Evolutionary conservation across 192 early-diverging fungal species (phyloP).

Genomic region (Cladochytrium replicatum): DNA sequence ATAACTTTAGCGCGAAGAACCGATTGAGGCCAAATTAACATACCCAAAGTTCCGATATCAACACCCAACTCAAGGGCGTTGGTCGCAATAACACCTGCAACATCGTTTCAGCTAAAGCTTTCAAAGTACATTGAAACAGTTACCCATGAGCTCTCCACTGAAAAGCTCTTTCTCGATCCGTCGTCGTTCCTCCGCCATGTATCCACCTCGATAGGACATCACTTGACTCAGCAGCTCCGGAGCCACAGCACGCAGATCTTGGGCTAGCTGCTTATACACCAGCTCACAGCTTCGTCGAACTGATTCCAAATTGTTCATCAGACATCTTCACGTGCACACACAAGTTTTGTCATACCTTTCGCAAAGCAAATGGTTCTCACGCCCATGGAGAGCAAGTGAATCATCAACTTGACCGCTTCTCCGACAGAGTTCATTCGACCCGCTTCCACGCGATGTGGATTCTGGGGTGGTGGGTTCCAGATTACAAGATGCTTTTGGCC

Average conservation of each 20-base stretch:
- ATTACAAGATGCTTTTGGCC: slow-evolving; percentile 22
- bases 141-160: slow-evolving; percentile 42
- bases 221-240: slow-evolving; percentile 18
- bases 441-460: slow-evolving; percentile 31
- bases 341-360: slow-evolving; percentile 8
- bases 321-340: too few species aligned
- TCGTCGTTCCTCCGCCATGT: slow-evolving; percentile 53
- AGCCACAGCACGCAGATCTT: slow-evolving; percentile 17
- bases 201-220: slow-evolving; percentile 71
- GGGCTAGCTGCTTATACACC: slow-evolving; percentile 17
- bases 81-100: slow-evolving; percentile 51
- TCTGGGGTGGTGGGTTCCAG: background rate
- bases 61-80: slow-evolving; percentile 77
- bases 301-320: too few species aligned
- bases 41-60: slow-evolving; percentile 53
- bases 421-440: slow-evolving; percentile 1
- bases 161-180: slow-evolving; percentile 62
- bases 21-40: too few species aligned
- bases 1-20: background rate
- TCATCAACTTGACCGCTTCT: slow-evolving; percentile 10
- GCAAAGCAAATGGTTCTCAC: slow-evolving; percentile 26
- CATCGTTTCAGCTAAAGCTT: background rate
- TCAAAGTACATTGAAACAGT: background rate
- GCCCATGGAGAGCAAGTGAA: slow-evolving; percentile 3
- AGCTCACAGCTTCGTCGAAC: slow-evolving; percentile 44